A percentile compares a stretch with the other conserved stretches of the same genome.
Evolutionary conservation across 345 rosid genomes (phyloP).

Genomic region (Cardamine occulta): DNA sequence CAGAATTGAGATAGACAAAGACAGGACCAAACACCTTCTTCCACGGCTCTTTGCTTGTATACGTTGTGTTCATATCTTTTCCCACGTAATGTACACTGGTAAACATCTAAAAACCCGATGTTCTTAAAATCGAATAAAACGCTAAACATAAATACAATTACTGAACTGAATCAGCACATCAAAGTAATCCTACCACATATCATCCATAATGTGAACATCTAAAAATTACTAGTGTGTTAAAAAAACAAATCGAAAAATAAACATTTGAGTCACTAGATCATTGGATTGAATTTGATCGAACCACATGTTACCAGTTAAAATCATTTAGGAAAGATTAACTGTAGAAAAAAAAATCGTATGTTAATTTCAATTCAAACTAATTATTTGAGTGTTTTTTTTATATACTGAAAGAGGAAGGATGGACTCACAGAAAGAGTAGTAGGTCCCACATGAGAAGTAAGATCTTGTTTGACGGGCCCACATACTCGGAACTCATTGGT

Average conservation of each 20-base stretch:
- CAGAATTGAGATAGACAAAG: conserved; percentile 72
- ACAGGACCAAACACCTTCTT: conserved; percentile 86
- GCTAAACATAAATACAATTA: not conserved
- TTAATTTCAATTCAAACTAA: no score
- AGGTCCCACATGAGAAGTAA: conserved; percentile 87
- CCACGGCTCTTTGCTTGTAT: conserved; percentile 66
- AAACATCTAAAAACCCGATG: conserved; percentile 69
- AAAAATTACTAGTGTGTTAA: no score
- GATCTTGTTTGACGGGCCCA: conserved; percentile 87
- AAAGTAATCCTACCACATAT: no score
- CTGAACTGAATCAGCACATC: no score
- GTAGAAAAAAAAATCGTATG: no score
- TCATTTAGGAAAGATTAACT: no score
- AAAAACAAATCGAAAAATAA: no score
- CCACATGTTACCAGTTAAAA: no score
- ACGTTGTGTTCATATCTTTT: conserved; percentile 56
- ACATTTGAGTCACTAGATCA: no score
- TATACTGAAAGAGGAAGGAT: not conserved
- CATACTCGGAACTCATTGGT: conserved; percentile 64
- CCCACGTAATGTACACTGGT: conserved; percentile 83
- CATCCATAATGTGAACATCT: no score
- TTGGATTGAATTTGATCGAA: no score
- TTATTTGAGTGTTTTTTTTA: no score
- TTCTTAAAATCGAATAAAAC: not conserved
- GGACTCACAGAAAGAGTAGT: conserved; percentile 58